These are phyloP conservation scores for Nothomitra cinnamomea DNA, from an alignment of 2,329 filamentous ascomycete species.

Conservation along the genomic window DNA sequence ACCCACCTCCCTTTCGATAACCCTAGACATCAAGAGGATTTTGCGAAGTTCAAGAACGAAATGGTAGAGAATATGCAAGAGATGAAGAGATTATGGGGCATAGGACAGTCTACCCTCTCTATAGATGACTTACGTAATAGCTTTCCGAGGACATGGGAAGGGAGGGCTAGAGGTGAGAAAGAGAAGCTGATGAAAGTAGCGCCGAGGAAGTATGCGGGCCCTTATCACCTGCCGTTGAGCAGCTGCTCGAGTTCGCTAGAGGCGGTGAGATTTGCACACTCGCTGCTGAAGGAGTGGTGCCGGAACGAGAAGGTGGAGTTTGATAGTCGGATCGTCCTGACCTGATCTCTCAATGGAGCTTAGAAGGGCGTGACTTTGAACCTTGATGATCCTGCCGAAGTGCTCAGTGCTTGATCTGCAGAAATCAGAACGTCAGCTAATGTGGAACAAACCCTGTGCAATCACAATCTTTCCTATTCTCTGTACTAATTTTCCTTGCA, in stretches of 20 bases:
- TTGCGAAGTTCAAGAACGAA: conserved; percentile 23
- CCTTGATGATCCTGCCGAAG: not conserved
- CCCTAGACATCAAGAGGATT: conserved; percentile 22
- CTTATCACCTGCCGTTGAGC: conserved; percentile 27
- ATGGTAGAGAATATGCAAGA: conserved; percentile 25
- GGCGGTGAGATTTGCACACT: conserved; percentile 26
- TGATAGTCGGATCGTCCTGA: not conserved
- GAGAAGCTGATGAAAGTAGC: conserved; percentile 18
- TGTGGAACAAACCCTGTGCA: no score
- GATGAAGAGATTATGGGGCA: conserved; percentile 26
- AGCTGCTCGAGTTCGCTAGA: conserved; percentile 26
- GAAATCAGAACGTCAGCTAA: not conserved
- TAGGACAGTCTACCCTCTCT: conserved; percentile 24
- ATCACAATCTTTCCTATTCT: no score
- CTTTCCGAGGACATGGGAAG: conserved; percentile 28
- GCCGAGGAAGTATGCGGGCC: conserved; percentile 20
- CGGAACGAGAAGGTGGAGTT: conserved; percentile 25
- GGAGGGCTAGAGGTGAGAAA: not conserved
- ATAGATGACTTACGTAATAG: conserved; percentile 23
- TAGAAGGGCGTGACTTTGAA: not conserved
- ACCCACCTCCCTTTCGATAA: conserved; percentile 23
- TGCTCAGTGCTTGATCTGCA: not conserved
- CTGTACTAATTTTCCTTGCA: no score
- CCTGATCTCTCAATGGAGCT: not conserved
- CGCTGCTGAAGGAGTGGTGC: conserved; percentile 29